A percentile compares a stretch with the other conserved stretches of the same genome.
phyloP scores from a whole-genome alignment of 1,284 basidiomycete genomes.

The Tylopilus sp. region DNA sequence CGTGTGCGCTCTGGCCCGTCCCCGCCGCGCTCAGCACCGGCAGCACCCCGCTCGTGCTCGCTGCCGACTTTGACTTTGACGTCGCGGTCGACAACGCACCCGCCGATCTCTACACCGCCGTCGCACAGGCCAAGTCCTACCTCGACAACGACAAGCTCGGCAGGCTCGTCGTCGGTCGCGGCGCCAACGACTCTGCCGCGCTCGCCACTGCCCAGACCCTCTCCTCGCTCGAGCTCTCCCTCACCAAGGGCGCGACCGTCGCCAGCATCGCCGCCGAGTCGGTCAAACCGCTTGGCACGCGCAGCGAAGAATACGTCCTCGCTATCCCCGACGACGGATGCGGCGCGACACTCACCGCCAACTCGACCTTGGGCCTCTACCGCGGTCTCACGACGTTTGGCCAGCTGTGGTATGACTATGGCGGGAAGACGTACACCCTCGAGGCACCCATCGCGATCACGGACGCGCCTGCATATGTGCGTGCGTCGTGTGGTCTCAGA shows the following conservation, averaged over 20 bases:
- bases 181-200: conserved; percentile 37
- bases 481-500: conserved; percentile 19
- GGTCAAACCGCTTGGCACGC: conserved; percentile 48
- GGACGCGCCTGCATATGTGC: conserved; percentile 66
- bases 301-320: conserved; percentile 70
- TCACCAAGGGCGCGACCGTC: conserved; percentile 36
- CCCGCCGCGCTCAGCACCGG: conserved; percentile 55
- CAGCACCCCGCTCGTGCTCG: conserved; percentile 49
- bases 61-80: conserved; percentile 48
- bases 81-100: conserved; percentile 42
- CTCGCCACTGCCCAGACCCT: conserved; percentile 35
- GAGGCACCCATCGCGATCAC: conserved; percentile 60
- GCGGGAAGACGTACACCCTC: conserved; percentile 52
- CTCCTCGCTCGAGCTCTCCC: conserved; percentile 42
- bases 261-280: conserved; percentile 55
- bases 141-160: conserved; percentile 51
- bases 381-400: conserved; percentile 82
- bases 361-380: conserved; percentile 74
- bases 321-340: conserved; percentile 60
- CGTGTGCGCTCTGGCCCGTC: conserved; percentile 53
- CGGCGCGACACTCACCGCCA: conserved; percentile 61
- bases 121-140: conserved; percentile 41
- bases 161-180: conserved; percentile 53
- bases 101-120: conserved; percentile 42
- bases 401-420: conserved; percentile 70